Percentiles rank a stretch among this genome's conserved stretches.
phyloP scores from a whole-genome alignment of 768 basidiomycete species.

The Mycena rosella region DNA sequence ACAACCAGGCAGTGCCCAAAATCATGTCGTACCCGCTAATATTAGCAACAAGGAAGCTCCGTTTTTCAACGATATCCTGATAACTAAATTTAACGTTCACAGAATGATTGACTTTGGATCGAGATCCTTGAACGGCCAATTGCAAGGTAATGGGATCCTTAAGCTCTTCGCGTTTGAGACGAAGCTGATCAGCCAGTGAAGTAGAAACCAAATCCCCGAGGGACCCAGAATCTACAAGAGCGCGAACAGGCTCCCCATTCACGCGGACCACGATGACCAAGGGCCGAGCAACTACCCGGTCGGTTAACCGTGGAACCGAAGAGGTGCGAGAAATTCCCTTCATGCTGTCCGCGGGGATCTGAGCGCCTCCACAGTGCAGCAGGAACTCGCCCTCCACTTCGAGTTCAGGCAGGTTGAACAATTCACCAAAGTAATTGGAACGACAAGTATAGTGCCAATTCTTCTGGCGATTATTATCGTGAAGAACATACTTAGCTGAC shows the following conservation, averaged over 20 bases:
- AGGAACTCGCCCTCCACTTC: background rate
- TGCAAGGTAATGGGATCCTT: background rate
- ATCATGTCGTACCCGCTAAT: constrained; percentile 45
- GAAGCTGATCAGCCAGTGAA: background rate
- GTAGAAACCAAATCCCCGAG: background rate
- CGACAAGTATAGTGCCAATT: background rate
- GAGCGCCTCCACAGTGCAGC: background rate
- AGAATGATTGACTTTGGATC: background rate
- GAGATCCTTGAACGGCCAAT: background rate
- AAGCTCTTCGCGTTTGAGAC: background rate
- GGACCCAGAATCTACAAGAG: background rate
- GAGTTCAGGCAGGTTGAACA: background rate
- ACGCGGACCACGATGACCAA: background rate
- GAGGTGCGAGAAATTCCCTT: background rate
- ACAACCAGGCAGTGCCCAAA: constrained; percentile 42
- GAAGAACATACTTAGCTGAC: background rate
- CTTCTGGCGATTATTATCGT: background rate
- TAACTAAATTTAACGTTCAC: constrained; percentile 23
- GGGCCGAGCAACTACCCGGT: background rate
- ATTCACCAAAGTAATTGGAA: background rate
- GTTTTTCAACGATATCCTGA: constrained; percentile 23
- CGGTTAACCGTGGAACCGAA: background rate
- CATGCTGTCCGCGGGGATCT: background rate
- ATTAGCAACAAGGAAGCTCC: constrained; percentile 43
- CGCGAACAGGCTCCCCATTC: background rate